Percentiles rank a stretch among this genome's conserved stretches.
Evolutionary conservation across 176 grass and related monocot genomes (phyloP).

Genomic region (Thalia dealbata): DNA sequence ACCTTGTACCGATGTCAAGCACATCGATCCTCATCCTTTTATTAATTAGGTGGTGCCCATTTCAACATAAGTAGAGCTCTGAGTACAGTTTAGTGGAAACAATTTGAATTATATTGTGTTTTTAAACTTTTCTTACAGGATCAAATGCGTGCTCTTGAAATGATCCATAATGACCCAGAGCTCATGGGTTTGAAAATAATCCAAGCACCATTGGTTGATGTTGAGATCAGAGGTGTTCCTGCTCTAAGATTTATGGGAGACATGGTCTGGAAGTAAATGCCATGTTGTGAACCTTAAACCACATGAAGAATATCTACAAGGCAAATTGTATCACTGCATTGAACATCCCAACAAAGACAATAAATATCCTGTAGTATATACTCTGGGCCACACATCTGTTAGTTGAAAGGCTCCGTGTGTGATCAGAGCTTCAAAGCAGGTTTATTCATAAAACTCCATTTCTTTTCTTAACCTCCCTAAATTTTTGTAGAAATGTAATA

Average conservation of each 20-base stretch:
- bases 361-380: background rate
- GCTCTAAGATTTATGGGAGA: constrained; percentile 97
- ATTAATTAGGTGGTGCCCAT: background rate
- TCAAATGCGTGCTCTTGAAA: constrained; percentile 78
- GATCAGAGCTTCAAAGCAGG: background rate
- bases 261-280: constrained; percentile 72
- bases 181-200: constrained; percentile 57
- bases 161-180: constrained; percentile 68
- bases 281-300: background rate
- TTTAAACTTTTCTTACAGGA: constrained; percentile 34
- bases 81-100: background rate
- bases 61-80: background rate
- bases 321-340: background rate
- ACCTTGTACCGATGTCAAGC: background rate
- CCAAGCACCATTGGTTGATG: constrained; percentile 90
- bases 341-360: background rate
- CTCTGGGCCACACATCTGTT: background rate
- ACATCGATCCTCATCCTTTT: background rate
- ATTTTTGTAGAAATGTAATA: background rate
- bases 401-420: background rate
- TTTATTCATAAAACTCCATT: background rate
- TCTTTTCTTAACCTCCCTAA: too few species aligned
- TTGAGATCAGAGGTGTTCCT: constrained; percentile 93
- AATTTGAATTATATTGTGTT: background rate
- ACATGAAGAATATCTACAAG: background rate